Evolutionary conservation across 352 stramenopile genomes (phyloP).

Genomic region (Phytophthora macrochlamydospora): DNA sequence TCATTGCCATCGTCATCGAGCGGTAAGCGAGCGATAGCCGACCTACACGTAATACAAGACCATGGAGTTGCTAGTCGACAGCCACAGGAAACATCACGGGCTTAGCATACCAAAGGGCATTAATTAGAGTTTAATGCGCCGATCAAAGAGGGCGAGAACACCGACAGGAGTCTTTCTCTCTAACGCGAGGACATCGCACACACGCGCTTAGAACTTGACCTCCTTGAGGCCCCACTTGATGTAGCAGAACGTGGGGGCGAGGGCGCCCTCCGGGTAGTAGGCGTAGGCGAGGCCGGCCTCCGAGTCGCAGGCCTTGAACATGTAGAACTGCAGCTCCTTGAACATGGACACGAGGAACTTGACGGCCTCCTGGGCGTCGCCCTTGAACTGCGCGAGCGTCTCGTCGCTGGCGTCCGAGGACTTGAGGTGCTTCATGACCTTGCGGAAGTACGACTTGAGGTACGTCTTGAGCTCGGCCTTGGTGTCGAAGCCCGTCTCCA

Average conservation of each 20-base stretch:
- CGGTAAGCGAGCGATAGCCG: constrained; percentile 4
- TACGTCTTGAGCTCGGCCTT: constrained; percentile 74
- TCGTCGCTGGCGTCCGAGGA: constrained; percentile 48
- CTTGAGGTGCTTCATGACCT: constrained; percentile 74
- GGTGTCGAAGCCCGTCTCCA: constrained; percentile 66
- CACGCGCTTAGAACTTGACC: constrained; percentile 66
- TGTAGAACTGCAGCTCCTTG: constrained; percentile 75
- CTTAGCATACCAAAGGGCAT: constrained; percentile 22
- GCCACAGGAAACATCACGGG: background rate
- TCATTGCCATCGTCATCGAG: constrained; percentile 58
- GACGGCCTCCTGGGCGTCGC: constrained; percentile 67
- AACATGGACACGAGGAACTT: constrained; percentile 69
- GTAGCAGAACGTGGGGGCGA: constrained; percentile 63
- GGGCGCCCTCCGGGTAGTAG: constrained; percentile 64
- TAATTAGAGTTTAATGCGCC: constrained; percentile 45
- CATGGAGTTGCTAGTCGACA: background rate
- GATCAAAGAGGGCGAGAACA: constrained; percentile 22
- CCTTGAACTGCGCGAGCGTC: constrained; percentile 55
- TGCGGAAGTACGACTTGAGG: constrained; percentile 75
- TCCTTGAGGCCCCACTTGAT: constrained; percentile 78
- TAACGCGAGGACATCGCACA: constrained; percentile 7
- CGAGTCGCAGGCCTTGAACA: constrained; percentile 70
- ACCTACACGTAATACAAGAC: too few species aligned
- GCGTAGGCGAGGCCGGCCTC: constrained; percentile 67
- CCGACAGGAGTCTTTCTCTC: constrained; percentile 9